Base-by-base conservation (phyloP, 2,329 filamentous ascomycete species). In the Neonectria sp. region DNA sequence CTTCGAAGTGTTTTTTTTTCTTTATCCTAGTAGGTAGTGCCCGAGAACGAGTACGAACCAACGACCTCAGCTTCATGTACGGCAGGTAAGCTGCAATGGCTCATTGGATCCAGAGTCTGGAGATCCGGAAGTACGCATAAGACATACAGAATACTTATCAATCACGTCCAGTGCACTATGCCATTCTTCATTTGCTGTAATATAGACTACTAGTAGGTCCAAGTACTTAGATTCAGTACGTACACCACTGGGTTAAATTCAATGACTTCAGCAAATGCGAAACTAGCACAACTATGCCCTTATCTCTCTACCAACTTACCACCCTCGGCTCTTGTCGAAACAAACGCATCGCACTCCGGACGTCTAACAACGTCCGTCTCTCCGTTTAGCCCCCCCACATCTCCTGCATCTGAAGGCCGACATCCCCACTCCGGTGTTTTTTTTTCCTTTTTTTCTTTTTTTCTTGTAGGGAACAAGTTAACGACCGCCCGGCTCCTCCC, bases 1-100 rank as follows among this genome's bases (percentile, higher is more conserved):
- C 27, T 37, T 46, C 5, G 15, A 48, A 49, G n/a, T 35, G 24
- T 21, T 21, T 24, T 24, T 24, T 24, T 35, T 35, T 35, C 12
- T 11, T 35, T 13, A 13, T 13, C 11, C 12, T 35, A 33, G 31
- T 8, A 11, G 11, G 8, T 35, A 9, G 6, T 4, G 31, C 24
- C 46, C 58, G 48, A 53, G 58, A 37, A 60, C 48, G 58, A 60
- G 48, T 60, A 53, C 58, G 48, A 60, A 60, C 58, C 17, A 13
- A 17, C 15, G n/a, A 8, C 37, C 37, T 17, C 43, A n/a, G 27
- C 25, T 48, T 21, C n/a, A 29, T 60, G 45, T 35, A 40, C 35
- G 33, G 46, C 46, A 27, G 29, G 29, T 37, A 21, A 40, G 6
- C 7, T 48, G 43, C 17, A 35, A 46, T 48, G 12, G 27, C 55